A percentile compares a stretch with the other conserved stretches of the same genome.
phyloP scores from a whole-genome alignment of 2,329 filamentous ascomycete genomes.

The Pezicula radicicola region DNA sequence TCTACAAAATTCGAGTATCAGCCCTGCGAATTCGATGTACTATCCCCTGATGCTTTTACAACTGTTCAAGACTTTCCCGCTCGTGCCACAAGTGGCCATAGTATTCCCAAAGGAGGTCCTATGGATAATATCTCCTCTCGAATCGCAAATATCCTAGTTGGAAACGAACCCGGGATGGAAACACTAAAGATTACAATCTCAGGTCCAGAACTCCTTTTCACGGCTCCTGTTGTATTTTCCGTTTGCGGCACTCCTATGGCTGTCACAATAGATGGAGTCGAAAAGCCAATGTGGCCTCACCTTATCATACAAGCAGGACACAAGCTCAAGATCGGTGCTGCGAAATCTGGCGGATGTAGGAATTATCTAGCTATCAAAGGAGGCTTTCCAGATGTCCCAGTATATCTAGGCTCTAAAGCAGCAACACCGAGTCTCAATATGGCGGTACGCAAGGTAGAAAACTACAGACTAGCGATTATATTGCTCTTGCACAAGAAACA shows the following conservation, averaged over 20 bases:
- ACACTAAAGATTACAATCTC: constrained; percentile 57
- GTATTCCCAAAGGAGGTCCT: constrained; percentile 38
- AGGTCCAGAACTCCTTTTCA: constrained; percentile 56
- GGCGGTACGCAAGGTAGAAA: constrained; percentile 42
- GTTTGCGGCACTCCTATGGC: constrained; percentile 54
- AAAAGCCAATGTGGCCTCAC: constrained; percentile 52
- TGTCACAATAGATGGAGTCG: constrained; percentile 44
- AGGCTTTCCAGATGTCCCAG: constrained; percentile 44
- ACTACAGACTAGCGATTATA: constrained; percentile 13
- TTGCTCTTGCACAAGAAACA: constrained; percentile 6
- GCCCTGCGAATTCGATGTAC: constrained; percentile 31
- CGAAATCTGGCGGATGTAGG: constrained; percentile 49
- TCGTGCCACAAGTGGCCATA: constrained; percentile 33
- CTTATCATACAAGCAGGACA: constrained; percentile 48
- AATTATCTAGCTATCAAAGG: constrained; percentile 56
- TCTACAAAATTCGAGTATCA: constrained; percentile 27
- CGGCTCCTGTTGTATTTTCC: constrained; percentile 50
- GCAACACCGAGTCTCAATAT: constrained; percentile 41
- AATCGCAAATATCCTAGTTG: constrained; percentile 56
- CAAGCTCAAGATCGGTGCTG: constrained; percentile 51
- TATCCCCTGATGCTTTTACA: constrained; percentile 32
- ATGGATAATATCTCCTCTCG: constrained; percentile 31
- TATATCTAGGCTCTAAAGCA: constrained; percentile 42
- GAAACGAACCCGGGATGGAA: constrained; percentile 49
- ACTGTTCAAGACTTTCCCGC: constrained; percentile 40